phyloP scores from a whole-genome alignment of 306 rosid genomes.

The Echinosophora koreensis region DNA sequence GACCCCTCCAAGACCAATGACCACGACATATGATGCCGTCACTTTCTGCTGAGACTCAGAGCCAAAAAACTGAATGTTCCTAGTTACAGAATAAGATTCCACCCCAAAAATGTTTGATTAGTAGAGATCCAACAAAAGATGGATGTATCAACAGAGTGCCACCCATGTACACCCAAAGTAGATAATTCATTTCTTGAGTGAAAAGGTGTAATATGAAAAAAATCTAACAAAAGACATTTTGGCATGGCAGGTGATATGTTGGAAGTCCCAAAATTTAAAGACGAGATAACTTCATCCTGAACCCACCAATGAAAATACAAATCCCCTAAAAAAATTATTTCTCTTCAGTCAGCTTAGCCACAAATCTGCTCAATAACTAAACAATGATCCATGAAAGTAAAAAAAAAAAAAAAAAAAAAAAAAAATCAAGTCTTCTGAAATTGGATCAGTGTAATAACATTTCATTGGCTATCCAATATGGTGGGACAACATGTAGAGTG shows the following conservation, averaged over 20 bases:
- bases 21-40: constrained; percentile 86
- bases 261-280: constrained; percentile 13
- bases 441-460: constrained; percentile 23
- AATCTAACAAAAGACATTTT: not conserved
- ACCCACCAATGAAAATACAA: not conserved
- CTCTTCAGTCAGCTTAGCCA: constrained; percentile 1
- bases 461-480: constrained; percentile 24
- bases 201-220: not conserved
- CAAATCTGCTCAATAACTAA: constrained; percentile 14
- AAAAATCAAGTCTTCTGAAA: constrained; percentile 7
- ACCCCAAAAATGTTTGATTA: constrained; percentile 35
- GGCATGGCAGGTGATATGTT: constrained; percentile 8
- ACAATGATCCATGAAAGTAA: not conserved
- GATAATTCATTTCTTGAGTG: constrained; percentile 20
- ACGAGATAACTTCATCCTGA: not conserved
- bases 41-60: constrained; percentile 81
- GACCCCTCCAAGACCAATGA: constrained; percentile 98
- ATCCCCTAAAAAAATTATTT: not conserved
- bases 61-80: constrained; percentile 95
- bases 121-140: constrained; percentile 30
- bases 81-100: constrained; percentile 47
- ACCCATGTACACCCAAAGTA: not conserved
- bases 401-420: constrained; percentile 26
- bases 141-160: constrained; percentile 13
- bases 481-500: constrained; percentile 3